These are phyloP conservation scores for Exophiala oligosperma DNA, from an alignment of 2,329 filamentous ascomycete species.

Conservation along the genomic window DNA sequence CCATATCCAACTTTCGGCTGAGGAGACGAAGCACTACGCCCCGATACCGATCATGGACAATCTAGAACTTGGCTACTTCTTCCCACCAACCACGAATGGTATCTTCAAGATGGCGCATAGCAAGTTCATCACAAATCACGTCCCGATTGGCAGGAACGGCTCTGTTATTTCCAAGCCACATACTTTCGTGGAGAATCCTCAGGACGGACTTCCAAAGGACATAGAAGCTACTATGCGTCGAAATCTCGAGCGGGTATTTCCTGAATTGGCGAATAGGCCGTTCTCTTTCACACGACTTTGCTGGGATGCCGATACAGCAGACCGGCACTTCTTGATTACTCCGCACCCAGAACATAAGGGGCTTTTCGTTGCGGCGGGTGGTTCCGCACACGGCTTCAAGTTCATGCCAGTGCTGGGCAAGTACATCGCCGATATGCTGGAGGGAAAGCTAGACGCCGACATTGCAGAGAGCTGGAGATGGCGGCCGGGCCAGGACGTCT, in stretches of 20 bases:
- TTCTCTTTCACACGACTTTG: conserved; percentile 55
- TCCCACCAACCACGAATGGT: background rate
- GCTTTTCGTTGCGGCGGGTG: conserved; percentile 52
- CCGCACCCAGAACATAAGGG: conserved; percentile 39
- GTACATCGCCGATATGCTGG: conserved; percentile 47
- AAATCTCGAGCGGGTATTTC: conserved; percentile 24
- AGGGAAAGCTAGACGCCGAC: conserved; percentile 42
- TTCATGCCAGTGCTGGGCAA: conserved; percentile 54
- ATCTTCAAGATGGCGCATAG: conserved; percentile 4
- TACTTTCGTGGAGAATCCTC: background rate
- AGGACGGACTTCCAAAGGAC: background rate
- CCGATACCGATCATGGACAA: conserved; percentile 22
- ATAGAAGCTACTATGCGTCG: background rate
- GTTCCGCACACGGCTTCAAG: conserved; percentile 51
- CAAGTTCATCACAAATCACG: background rate
- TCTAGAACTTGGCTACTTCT: conserved; percentile 14
- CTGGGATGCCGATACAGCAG: conserved; percentile 57
- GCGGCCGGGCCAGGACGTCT: conserved; percentile 11
- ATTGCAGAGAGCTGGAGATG: conserved; percentile 44
- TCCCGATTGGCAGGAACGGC: too few species aligned
- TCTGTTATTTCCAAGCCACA: background rate
- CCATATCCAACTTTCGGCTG: conserved; percentile 24
- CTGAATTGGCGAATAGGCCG: conserved; percentile 49
- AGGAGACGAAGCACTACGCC: conserved; percentile 19
- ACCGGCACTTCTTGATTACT: conserved; percentile 54